Evolutionary conservation across 2,329 filamentous ascomycete species (phyloP).

Genomic region (Biscogniauxia mediterranea): DNA sequence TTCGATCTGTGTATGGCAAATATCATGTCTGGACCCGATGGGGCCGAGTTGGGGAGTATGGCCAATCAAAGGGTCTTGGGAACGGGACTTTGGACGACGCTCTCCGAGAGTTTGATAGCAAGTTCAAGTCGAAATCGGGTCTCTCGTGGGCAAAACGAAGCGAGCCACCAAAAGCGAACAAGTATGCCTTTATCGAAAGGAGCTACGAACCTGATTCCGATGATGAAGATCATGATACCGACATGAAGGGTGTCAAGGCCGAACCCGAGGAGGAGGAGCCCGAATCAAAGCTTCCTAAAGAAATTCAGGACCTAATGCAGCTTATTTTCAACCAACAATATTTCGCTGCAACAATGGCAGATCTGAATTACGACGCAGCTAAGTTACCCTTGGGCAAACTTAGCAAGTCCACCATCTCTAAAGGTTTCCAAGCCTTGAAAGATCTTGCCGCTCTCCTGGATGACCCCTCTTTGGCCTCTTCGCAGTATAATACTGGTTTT

Average conservation of each 20-base stretch:
- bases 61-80: constrained; percentile 47
- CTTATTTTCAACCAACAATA: constrained; percentile 81
- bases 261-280: constrained; percentile 24
- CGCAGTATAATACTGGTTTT: constrained; percentile 40
- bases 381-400: constrained; percentile 84
- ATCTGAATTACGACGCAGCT: constrained; percentile 68
- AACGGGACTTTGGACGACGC: constrained; percentile 43
- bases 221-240: constrained; percentile 31
- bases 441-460: constrained; percentile 68
- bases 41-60: constrained; percentile 70
- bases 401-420: constrained; percentile 72
- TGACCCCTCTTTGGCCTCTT: constrained; percentile 45
- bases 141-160: constrained; percentile 53
- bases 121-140: constrained; percentile 63
- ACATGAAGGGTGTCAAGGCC: constrained; percentile 23
- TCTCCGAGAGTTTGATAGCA: constrained; percentile 53
- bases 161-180: constrained; percentile 58
- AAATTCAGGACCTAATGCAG: constrained; percentile 68
- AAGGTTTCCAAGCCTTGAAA: constrained; percentile 75
- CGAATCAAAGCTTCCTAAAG: constrained; percentile 27
- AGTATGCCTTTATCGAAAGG: constrained; percentile 79
- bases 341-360: constrained; percentile 64
- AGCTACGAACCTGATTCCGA: constrained; percentile 68
- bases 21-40: constrained; percentile 73
- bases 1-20: constrained; percentile 37